Conservation (phyloP, 805 yeast species). For the Saturnispora halmiae region DNA sequence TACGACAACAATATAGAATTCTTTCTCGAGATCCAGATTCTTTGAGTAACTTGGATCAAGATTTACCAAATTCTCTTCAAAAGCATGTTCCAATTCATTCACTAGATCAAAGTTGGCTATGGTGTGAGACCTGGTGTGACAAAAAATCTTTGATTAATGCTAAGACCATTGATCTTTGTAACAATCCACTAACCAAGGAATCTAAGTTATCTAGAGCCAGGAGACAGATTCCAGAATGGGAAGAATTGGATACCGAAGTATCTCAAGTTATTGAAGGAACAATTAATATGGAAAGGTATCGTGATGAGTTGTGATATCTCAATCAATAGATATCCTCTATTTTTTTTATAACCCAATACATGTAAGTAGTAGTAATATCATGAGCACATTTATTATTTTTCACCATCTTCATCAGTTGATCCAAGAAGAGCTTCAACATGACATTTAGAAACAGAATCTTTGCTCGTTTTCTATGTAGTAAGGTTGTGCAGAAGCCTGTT, state of each 20-base stretch:
- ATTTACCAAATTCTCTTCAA: constrained; percentile 85
- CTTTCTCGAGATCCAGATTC: constrained; percentile 74
- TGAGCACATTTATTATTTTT: too few relatives aligned
- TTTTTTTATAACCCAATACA: not conserved
- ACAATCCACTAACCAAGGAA: constrained; percentile 75
- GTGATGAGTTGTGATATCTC: constrained; percentile 7
- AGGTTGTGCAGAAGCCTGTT: constrained; percentile 6
- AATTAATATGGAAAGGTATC: not conserved
- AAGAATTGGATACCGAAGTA: constrained; percentile 50
- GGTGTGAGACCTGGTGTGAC: constrained; percentile 93
- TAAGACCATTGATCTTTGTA: constrained; percentile 74
- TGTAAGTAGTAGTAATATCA: too few relatives aligned
- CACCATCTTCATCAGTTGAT: not conserved
- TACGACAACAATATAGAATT: constrained; percentile 79
- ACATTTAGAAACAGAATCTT: not conserved
- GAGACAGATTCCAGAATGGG: constrained; percentile 76
- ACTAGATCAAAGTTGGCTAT: constrained; percentile 75
- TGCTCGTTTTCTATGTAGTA: constrained; percentile 6
- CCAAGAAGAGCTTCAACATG: not conserved
- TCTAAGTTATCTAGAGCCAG: constrained; percentile 67
- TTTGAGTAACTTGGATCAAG: constrained; percentile 80
- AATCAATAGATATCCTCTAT: too few relatives aligned
- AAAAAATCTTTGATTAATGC: constrained; percentile 53
- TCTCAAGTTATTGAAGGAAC: constrained; percentile 10
- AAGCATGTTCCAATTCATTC: constrained; percentile 55